Conservation (phyloP, 805 yeast genomes). For the Wickerhamiella slavikovae region DNA sequence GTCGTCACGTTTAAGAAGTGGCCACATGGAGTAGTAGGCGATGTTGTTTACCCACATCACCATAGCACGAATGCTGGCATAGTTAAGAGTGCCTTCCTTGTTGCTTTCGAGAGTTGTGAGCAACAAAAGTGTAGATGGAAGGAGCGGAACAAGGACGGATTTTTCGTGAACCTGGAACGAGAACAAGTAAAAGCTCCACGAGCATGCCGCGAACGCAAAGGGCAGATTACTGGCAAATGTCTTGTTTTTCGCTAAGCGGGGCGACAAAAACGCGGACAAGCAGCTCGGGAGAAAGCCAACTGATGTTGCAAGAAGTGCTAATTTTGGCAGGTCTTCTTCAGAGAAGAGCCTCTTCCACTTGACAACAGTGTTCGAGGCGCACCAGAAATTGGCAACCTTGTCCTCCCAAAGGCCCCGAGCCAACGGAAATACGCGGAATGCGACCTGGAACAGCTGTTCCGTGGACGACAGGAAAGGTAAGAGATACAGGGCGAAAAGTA, state of each 20-base stretch:
- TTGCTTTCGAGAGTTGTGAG: no score
- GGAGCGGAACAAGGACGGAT: conserved; percentile 65
- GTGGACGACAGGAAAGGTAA: conserved; percentile 35
- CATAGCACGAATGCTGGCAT: conserved; percentile 44
- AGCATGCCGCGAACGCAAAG: conserved; percentile 63
- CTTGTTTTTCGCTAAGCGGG: no score
- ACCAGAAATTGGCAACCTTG: conserved; percentile 95
- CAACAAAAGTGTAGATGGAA: conserved; percentile 59
- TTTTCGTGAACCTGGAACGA: conserved; percentile 96
- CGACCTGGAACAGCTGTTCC: conserved; percentile 32
- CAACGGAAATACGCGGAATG: conserved; percentile 70
- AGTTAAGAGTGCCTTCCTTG: conserved; percentile 19
- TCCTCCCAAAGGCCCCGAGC: conserved; percentile 89
- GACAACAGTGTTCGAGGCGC: conserved; percentile 63
- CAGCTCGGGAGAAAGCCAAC: conserved; percentile 36
- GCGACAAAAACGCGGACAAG: conserved; percentile 23
- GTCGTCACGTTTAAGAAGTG: conserved; percentile 59
- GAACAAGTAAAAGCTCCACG: conserved; percentile 76
- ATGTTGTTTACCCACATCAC: conserved; percentile 76
- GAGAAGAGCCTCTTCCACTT: conserved; percentile 43
- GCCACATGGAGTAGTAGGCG: conserved; percentile 73
- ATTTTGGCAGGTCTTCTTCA: conserved; percentile 34
- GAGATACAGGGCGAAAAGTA: conserved; percentile 30
- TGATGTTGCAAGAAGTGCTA: conserved; percentile 22
- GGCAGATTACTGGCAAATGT: no score